Evolutionary conservation across 305 asterid species (phyloP), one percentile per base, ranked within the genome.

Genomic region (Fraxinus albicans): DNA sequence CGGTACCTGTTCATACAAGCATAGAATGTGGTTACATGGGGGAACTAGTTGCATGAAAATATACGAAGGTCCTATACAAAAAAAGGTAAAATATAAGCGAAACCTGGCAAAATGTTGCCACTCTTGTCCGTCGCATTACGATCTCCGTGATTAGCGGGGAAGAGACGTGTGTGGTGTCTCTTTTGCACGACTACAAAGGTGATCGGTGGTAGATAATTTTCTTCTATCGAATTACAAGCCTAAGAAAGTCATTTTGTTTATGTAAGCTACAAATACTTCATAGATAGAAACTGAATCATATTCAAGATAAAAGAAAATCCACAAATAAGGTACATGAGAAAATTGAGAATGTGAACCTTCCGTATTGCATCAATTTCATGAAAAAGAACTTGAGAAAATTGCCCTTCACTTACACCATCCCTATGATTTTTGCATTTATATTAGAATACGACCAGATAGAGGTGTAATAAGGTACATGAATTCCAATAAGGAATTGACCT

Each of bases 151-250:
- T 81, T 80, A 4, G 74, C 88, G 29, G 99, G 86, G 77, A 96
- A 96, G n/a, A 96, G 89, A 0, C 99, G 98, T 0, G 99, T 94
- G 58, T 96, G 98, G 73, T 96, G 99, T 73, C 98, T 91, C 93
- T 96, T 96, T 82, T 94, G 99, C 79, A 94, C 99, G 31, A 96
- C 99, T 3, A 96, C 86, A 74, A 96, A 94, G n/a, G 99, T 96
- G 2, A 94, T 85, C 13, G 65, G 85, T 0, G 99, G 99, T 79
- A 85, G 10, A 78, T 94, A 96, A 12, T 17, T 8, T 8, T 55
- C 88, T 80, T 96, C 89, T 13, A 96, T 29, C 0, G 98, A 91
- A 23, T 0, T 8, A 34, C 99, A 96, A 0, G 99, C 99, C 99
- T 96, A 88, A 83, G 38, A 85, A 72, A 73, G 34, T 17, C 60